These are phyloP conservation scores for Neostapfia colusana DNA, from an alignment of 176 grass and related monocot genomes.

Conservation along the genomic window DNA sequence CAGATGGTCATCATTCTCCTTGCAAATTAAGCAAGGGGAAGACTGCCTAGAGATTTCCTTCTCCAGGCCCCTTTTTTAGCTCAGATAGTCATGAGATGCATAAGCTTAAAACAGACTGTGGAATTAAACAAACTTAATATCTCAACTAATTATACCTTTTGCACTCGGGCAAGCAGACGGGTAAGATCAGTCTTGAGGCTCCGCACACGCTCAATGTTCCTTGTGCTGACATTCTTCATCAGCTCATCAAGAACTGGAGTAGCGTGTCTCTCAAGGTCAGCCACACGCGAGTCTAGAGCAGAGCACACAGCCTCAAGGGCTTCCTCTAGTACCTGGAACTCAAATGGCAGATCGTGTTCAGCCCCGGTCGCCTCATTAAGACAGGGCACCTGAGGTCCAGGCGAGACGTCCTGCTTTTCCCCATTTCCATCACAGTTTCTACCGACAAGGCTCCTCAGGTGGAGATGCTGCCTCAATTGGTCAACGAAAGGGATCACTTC, in stretches of 20 bases:
- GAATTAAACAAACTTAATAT: not conserved
- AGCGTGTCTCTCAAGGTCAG: constrained; percentile 74
- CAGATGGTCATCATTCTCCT: too few species aligned
- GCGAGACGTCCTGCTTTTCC: constrained; percentile 32
- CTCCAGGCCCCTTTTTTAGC: too few species aligned
- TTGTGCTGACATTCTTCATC: constrained; percentile 87
- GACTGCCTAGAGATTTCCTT: too few species aligned
- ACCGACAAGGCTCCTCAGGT: constrained; percentile 47
- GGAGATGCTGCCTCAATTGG: constrained; percentile 72
- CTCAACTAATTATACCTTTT: constrained; percentile 65
- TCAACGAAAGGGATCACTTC: constrained; percentile 91
- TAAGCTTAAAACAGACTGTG: not conserved
- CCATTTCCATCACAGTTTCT: constrained; percentile 41
- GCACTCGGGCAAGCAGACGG: constrained; percentile 81
- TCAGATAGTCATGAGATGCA: not conserved
- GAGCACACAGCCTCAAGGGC: constrained; percentile 72
- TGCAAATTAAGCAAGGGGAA: too few species aligned
- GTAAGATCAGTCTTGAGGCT: constrained; percentile 93
- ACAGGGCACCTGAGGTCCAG: constrained; percentile 33
- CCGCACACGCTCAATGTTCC: constrained; percentile 86
- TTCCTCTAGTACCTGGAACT: constrained; percentile 97
- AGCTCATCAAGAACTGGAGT: constrained; percentile 88
- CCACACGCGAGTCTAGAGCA: constrained; percentile 57
- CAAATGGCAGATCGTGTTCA: constrained; percentile 81
- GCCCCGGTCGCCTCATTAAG: constrained; percentile 56